phyloP scores from a whole-genome alignment of 2,329 filamentous ascomycete genomes.

The Sordariomycetes sp. region DNA sequence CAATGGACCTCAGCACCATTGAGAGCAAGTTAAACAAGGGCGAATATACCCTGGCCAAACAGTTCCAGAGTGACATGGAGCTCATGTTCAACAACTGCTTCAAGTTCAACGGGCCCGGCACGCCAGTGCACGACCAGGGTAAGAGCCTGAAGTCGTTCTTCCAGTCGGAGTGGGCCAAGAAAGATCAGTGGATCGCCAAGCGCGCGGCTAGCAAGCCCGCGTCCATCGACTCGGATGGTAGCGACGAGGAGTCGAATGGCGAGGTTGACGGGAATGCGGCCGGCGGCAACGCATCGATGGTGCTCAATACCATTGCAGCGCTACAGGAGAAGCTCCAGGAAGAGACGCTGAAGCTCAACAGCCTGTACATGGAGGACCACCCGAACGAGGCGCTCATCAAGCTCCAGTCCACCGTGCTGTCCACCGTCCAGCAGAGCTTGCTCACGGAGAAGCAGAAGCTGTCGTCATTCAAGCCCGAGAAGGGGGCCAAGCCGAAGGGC shows the following conservation, averaged over 20 bases:
- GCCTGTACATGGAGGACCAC: slow-evolving; percentile 34
- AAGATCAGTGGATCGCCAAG: slow-evolving; percentile 67
- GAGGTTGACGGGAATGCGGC: slow-evolving; percentile 32
- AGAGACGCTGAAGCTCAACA: slow-evolving; percentile 44
- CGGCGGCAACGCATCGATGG: slow-evolving; percentile 25
- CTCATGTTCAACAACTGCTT: slow-evolving; percentile 84
- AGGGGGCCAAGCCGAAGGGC: slow-evolving; percentile 38
- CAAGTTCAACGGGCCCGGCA: slow-evolving; percentile 70
- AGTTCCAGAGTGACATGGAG: slow-evolving; percentile 72
- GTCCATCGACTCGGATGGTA: slow-evolving; percentile 47
- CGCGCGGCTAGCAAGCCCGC: slow-evolving; percentile 45
- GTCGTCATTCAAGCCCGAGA: slow-evolving; percentile 37
- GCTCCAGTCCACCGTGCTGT: slow-evolving; percentile 48
- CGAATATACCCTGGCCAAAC: slow-evolving; percentile 68
- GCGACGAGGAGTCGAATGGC: slow-evolving; percentile 58
- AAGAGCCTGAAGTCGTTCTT: slow-evolving; percentile 64
- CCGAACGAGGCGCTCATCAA: slow-evolving; percentile 38
- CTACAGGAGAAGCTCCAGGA: slow-evolving; percentile 37
- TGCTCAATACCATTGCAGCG: slow-evolving; percentile 32
- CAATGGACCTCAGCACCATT: slow-evolving; percentile 89
- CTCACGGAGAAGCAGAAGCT: slow-evolving; percentile 58
- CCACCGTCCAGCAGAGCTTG: slow-evolving; percentile 56
- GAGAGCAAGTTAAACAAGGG: slow-evolving; percentile 62
- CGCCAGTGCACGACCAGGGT: slow-evolving; percentile 60
- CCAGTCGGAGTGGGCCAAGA: slow-evolving; percentile 61